These are phyloP conservation scores for Ustulina deusta DNA, from an alignment of 2,329 filamentous ascomycete genomes.

Conservation along the genomic window DNA sequence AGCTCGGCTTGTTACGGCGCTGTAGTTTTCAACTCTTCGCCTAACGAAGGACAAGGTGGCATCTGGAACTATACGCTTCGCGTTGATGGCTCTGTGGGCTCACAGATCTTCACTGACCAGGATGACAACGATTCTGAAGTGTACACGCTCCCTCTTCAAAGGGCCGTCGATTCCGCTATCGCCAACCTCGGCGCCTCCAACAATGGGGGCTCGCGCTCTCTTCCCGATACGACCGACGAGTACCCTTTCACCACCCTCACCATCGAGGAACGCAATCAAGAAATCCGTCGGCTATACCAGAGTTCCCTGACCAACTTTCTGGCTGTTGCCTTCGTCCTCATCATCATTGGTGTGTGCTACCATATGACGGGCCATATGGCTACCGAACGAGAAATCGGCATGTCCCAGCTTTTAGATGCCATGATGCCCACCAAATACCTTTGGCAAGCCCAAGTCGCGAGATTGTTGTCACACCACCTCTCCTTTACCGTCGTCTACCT, in stretches of 20 bases:
- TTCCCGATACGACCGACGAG: conserved; percentile 67
- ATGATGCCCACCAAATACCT: conserved; percentile 84
- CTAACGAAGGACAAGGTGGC: conserved; percentile 72
- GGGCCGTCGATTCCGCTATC: conserved; percentile 81
- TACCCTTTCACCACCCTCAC: conserved; percentile 82
- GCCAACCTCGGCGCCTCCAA: conserved; percentile 61
- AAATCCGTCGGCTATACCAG: conserved; percentile 79
- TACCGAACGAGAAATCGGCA: conserved; percentile 85
- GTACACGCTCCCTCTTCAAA: conserved; percentile 83
- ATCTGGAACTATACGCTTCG: conserved; percentile 90
- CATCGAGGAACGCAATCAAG: conserved; percentile 71
- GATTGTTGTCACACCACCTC: conserved; percentile 83
- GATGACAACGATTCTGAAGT: conserved; percentile 79
- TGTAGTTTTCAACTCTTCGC: conserved; percentile 80
- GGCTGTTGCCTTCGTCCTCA: conserved; percentile 82
- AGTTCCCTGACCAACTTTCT: conserved; percentile 79
- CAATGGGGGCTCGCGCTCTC: conserved; percentile 47
- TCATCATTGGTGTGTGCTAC: conserved; percentile 84
- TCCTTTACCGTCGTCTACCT: conserved; percentile 84
- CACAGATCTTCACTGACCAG: conserved; percentile 72
- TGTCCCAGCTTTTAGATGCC: conserved; percentile 88
- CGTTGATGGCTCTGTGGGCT: conserved; percentile 77
- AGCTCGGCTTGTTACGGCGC: conserved; percentile 80
- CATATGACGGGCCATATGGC: conserved; percentile 89
- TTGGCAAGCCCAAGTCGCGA: conserved; percentile 82